These are phyloP conservation scores for Exophiala phaeomuriformis DNA, from an alignment of 2,329 filamentous ascomycete species.

Conservation along the genomic window DNA sequence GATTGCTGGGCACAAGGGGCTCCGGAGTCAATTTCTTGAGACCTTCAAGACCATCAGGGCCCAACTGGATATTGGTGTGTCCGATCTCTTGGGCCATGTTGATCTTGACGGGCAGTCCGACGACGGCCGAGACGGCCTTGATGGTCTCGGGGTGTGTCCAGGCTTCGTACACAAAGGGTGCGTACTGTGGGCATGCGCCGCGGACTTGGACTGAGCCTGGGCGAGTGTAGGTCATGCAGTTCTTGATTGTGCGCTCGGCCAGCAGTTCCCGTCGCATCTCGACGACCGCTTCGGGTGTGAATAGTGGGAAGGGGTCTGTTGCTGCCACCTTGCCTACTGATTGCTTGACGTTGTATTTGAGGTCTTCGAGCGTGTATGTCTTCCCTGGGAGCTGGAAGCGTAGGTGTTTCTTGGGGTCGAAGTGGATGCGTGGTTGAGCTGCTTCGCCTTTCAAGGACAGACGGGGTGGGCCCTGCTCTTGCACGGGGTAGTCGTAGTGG, in stretches of 20 bases:
- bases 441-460: not conserved
- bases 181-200: constrained; percentile 49
- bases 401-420: constrained; percentile 11
- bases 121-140: constrained; percentile 48
- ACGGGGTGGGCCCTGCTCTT: not conserved
- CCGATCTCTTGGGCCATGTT: constrained; percentile 52
- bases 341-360: constrained; percentile 23
- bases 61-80: constrained; percentile 50
- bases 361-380: constrained; percentile 12
- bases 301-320: constrained; percentile 55
- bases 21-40: constrained; percentile 3
- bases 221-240: constrained; percentile 50
- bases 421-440: not conserved
- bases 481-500: constrained; percentile 1
- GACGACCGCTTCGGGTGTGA: constrained; percentile 51
- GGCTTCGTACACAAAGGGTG: constrained; percentile 53
- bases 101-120: constrained; percentile 51
- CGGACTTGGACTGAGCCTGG: constrained; percentile 45
- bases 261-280: constrained; percentile 55
- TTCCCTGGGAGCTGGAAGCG: constrained; percentile 4
- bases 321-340: constrained; percentile 38
- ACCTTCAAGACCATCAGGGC: constrained; percentile 14
- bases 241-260: constrained; percentile 46
- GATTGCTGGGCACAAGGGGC: not conserved
- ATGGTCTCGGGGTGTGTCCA: constrained; percentile 51